Base-by-base conservation (phyloP, 805 yeast species). In the Kluyveromyces nonfermentans region DNA sequence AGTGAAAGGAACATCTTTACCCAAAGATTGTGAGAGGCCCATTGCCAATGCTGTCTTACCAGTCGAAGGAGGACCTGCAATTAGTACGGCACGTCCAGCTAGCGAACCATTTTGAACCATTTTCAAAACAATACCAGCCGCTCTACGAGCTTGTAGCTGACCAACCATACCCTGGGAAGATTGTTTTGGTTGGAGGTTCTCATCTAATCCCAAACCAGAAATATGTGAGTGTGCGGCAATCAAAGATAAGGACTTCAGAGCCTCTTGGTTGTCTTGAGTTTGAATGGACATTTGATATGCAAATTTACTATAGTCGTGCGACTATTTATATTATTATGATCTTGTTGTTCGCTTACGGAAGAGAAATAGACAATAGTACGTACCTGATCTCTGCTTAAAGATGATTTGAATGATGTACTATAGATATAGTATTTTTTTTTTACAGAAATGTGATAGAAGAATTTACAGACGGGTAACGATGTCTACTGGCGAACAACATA, bases 191-290 rank as follows among this genome's bases (percentile, higher is more conserved):
- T 78, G 81, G 52, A 94, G 73, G 56, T 80, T 77, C 50, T 88
- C 97, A 64, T 90, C 97, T 42, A 93, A 75, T n/a, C 99, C 99
- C 25, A 93, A 74, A 1, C 98, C 98, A 19, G 93, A 75, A 62
- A 93, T 93, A 66, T 93, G 99, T 5, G 97, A 88, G 65, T 93
- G 99, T n/a, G 97, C 96, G 1, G 97, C 96, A 45, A 88, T 82
- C 54, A 88, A 73, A 41, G 89, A 82, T 45, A 85, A 72, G n/a
- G 80, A 77, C 41, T 77, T 72, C 36, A 73, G 57, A 48, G 77
- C 78, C 47, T 69, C 74, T 9, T 60, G 63, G 41, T 56, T 50
- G 44, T 68, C 66, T 36, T 59, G 59, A 15, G 71, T 68, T 58
- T 68, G 72, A 47, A 69, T 68, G 15, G 72, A 69, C 71, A 60